Evolutionary conservation across 192 early-diverging fungal genomes (phyloP).

Genomic region (Coemansia sp.): DNA sequence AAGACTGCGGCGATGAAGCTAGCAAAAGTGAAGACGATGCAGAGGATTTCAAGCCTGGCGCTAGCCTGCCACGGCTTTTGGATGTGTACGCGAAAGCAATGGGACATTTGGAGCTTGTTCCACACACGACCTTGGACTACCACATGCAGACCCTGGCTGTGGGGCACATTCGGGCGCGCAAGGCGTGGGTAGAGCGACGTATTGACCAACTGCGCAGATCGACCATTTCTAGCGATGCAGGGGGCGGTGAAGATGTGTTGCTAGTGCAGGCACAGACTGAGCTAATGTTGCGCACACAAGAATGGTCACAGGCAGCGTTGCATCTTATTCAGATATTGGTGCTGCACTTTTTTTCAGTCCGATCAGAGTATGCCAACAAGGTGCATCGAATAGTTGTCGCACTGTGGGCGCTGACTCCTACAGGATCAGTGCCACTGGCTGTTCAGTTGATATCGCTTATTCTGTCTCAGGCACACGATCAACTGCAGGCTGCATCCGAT

Average conservation of each 20-base stretch:
- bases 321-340: constrained; percentile 9
- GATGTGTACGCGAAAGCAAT: constrained; percentile 15
- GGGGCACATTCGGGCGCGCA: constrained; percentile 28
- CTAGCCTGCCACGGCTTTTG: not conserved
- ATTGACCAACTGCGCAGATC: constrained; percentile 5
- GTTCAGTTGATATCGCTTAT: constrained; percentile 19
- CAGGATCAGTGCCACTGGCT: constrained; percentile 33
- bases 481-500: not conserved
- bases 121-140: constrained; percentile 37
- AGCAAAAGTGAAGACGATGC: not conserved
- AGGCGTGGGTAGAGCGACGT: constrained; percentile 24
- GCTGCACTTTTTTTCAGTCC: constrained; percentile 9
- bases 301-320: constrained; percentile 27
- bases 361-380: constrained; percentile 11
- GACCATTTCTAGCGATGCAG: not conserved
- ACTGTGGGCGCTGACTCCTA: constrained; percentile 37
- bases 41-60: not conserved
- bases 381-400: constrained; percentile 18
- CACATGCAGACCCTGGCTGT: constrained; percentile 28
- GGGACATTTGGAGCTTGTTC: constrained; percentile 32
- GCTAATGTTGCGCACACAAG: constrained; percentile 15
- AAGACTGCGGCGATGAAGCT: constrained; percentile 4
- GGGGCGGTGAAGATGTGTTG: not conserved
- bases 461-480: constrained; percentile 9
- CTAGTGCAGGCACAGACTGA: constrained; percentile 16